Base-by-base conservation (phyloP, 768 basidiomycete genomes). In the Hypsizygus marmoreus region DNA sequence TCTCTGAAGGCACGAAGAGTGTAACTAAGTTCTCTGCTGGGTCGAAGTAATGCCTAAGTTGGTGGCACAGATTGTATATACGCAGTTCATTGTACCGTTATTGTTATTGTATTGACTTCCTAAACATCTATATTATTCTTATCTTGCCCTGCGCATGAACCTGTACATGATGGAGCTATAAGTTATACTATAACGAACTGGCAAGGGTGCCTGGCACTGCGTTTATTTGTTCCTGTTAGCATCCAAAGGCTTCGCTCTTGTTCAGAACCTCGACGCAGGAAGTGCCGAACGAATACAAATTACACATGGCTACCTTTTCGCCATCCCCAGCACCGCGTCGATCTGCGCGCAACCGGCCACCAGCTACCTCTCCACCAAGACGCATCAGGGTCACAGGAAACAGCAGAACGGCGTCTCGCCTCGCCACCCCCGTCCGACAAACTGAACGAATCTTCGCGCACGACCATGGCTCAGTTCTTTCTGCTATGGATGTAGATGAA, bases 401-500 rank as follows among this genome's bases (percentile, higher is more conserved):
- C 16, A 61, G 57, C 38, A 62, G 57, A 50, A 53, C 62, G 51
- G 45, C 59, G 53, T 65, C 78, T 51, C 74, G 77, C 51, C 59
- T 76, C 36, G 66, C 68, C 31, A 78, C 77, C 10, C 76, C 78
- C 5, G 59, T 56, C 41, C 64, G 60, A 19, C 43, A 38, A 20
- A 53, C 38, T 24, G 42, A 47, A 44, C 44, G 43, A 26, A 52
- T 46, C 10, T 49, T 55, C 38, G 40, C 57, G 10, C 57, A 59
- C 32, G 73, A 75, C 55, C 66, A 73, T 62, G 64, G 61, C 47
- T 76, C 79, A 4, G 62, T 75, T 47, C 65, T 63, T 43, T 76
- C 79, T 22, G 70, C 67, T 2, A 89, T 89, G 87, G 87, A 89
- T 47, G 68, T 87, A 23, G 87, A 88, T 56, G 82, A 82, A 33